These are phyloP conservation scores for Diaporthe sp. DNA, from an alignment of 2,329 filamentous ascomycete species.

Conservation along the genomic window DNA sequence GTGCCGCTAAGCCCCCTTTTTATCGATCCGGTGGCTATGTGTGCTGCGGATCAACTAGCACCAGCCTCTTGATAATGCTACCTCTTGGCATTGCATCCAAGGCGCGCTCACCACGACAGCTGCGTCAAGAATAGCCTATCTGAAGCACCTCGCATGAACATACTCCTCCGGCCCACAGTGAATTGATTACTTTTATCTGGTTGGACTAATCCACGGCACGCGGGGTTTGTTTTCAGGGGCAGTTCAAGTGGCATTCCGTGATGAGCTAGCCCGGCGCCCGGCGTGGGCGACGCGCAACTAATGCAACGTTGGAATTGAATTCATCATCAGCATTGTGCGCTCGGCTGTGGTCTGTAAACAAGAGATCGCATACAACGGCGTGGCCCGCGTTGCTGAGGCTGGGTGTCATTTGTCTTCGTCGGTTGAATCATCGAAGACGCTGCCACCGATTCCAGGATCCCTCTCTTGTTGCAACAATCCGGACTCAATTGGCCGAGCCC, in stretches of 20 bases:
- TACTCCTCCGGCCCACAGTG: background rate
- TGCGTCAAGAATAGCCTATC: constrained; percentile 2
- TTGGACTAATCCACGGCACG: background rate
- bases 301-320: background rate
- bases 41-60: background rate
- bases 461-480: too few species aligned
- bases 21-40: background rate
- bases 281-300: background rate
- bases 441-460: background rate
- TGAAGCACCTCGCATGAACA: background rate
- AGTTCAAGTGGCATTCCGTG: background rate
- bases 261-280: background rate
- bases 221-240: background rate
- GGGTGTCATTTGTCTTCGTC: background rate
- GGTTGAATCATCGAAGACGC: background rate
- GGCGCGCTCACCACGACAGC: background rate
- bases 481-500: too few species aligned
- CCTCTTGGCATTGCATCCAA: background rate
- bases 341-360: background rate
- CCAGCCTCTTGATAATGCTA: background rate
- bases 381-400: background rate
- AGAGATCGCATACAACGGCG: background rate
- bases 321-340: background rate
- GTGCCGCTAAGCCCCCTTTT: constrained; percentile 12
- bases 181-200: background rate